A percentile compares a stretch with the other conserved stretches of the same genome.
Evolutionary conservation across 164 flowering plant species (phyloP).

Genomic region (Chimonanthus salicifolius): DNA sequence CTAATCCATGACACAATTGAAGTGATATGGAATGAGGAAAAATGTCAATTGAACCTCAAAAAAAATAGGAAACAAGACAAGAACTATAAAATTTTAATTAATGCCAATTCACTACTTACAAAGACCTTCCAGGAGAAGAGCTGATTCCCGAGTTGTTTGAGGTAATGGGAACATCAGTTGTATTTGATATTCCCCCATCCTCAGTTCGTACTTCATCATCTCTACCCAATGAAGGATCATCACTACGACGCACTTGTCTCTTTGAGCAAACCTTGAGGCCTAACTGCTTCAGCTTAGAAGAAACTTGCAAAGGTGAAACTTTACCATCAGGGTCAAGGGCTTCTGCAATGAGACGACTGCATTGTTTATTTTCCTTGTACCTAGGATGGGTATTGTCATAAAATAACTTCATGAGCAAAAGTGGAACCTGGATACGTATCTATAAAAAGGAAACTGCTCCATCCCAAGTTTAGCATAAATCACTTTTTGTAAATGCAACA

Average conservation of each 20-base stretch:
- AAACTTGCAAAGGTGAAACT: constrained; percentile 58
- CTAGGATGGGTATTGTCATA: constrained; percentile 26
- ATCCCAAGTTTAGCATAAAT: neutral
- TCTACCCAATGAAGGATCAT: constrained; percentile 11
- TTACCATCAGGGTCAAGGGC: constrained; percentile 51
- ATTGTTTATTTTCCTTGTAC: constrained; percentile 46
- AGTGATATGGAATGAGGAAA: no score
- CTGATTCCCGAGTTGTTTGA: constrained; percentile 20
- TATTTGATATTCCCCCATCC: constrained; percentile 10
- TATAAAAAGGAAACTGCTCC: neutral
- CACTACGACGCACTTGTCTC: constrained; percentile 23
- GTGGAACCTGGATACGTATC: neutral
- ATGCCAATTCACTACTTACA: constrained; percentile 27
- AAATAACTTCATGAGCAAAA: neutral
- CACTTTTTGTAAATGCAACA: neutral
- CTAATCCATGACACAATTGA: no score
- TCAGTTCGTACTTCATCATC: constrained; percentile 19
- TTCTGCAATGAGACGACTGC: constrained; percentile 61
- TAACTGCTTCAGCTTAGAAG: constrained; percentile 53
- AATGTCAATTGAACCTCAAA: no score
- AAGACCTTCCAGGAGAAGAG: constrained; percentile 21
- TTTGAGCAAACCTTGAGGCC: constrained; percentile 41
- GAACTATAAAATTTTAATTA: neutral
- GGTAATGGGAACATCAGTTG: constrained; percentile 1
- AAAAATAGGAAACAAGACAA: no score